These are phyloP conservation scores for Fusarium penzigii DNA, from an alignment of 2,329 filamentous ascomycete genomes.

Conservation along the genomic window DNA sequence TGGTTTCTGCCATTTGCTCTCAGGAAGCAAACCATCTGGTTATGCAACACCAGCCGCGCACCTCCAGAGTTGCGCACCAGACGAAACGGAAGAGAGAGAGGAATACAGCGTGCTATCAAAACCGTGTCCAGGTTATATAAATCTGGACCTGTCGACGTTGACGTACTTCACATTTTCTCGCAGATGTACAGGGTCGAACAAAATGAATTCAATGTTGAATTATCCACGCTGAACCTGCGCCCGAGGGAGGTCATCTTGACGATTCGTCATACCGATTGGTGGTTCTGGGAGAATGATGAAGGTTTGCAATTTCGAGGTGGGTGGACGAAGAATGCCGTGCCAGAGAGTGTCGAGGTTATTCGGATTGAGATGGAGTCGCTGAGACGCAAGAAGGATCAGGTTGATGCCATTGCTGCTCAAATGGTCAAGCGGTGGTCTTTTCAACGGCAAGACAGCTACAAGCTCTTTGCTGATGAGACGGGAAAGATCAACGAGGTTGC, in stretches of 20 bases:
- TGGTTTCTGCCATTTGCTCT: conserved; percentile 45
- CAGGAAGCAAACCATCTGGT: conserved; percentile 42
- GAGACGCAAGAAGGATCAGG: conserved; percentile 44
- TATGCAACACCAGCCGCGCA: conserved; percentile 32
- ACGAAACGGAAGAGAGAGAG: not conserved
- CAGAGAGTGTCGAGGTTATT: not conserved
- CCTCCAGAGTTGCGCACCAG: conserved; percentile 27
- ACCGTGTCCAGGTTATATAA: conserved; percentile 23
- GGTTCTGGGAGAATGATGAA: conserved; percentile 43
- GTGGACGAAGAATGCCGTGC: conserved; percentile 37
- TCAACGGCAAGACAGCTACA: conserved; percentile 32
- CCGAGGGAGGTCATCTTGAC: conserved; percentile 44
- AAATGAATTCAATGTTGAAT: conserved; percentile 26
- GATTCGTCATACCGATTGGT: conserved; percentile 52
- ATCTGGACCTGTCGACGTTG: conserved; percentile 27
- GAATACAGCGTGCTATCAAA: conserved; percentile 10
- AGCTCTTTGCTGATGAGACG: conserved; percentile 32
- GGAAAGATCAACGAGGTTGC: conserved; percentile 28
- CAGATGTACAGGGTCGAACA: conserved; percentile 43
- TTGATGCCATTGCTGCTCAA: conserved; percentile 43
- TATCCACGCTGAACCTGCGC: conserved; percentile 31
- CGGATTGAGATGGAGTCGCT: conserved; percentile 49
- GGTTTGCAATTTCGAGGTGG: conserved; percentile 31
- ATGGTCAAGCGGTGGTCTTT: conserved; percentile 26
- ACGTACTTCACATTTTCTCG: conserved; percentile 42